Evolutionary conservation across 108 stramenopile species (phyloP), one percentile per base, ranked within the genome.

Genomic region (Nitzschia sp.): DNA sequence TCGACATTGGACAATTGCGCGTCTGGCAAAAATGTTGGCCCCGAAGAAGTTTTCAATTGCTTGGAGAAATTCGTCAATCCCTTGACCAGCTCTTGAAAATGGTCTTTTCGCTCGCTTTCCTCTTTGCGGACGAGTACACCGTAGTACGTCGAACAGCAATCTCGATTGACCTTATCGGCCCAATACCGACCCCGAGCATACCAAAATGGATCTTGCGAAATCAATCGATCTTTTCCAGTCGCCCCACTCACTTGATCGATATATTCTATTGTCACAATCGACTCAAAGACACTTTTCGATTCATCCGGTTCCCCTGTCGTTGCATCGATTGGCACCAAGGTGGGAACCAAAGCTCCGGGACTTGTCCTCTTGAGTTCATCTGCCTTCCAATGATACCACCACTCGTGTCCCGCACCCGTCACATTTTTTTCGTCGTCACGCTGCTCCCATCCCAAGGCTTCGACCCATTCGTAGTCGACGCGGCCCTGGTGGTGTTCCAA

Each of bases 361-460:
- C 89, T 90, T 28, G 72, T 58, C 15, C 85, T 74, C 30, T 68
- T 75, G 29, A 94, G 64, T 73, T 90, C 89, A 17, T 84, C 85
- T 44, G 80, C 79, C 64, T 94, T 94, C 87, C 87, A 91, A 63
- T 94, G 93, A 72, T 94, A 94, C 80, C 84, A 91, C 90, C 90
- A 94, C 47, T 94, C 93, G 16, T 89, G 74, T n/a, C 89, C 86
- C 0, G 81, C 79, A 8, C 83, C 84, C 6, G 89, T 88, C 0
- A 88, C 84, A 60, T 86, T 85, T 0, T 86, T 75, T 17, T 86
- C 74, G 63, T 91, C 86, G 8, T 70, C 53, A 41, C 85, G 70
- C 71, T 86, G 85, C 59, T 93, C 88, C 93, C 93, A 94, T 29
- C 93, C 93, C 57, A 85, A 44, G 0, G 87, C 86, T 68, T 91